A percentile compares a stretch with the other conserved stretches of the same genome.
Conservation (phyloP, 306 rosid species). For the Lathyrus oleraceus region DNA sequence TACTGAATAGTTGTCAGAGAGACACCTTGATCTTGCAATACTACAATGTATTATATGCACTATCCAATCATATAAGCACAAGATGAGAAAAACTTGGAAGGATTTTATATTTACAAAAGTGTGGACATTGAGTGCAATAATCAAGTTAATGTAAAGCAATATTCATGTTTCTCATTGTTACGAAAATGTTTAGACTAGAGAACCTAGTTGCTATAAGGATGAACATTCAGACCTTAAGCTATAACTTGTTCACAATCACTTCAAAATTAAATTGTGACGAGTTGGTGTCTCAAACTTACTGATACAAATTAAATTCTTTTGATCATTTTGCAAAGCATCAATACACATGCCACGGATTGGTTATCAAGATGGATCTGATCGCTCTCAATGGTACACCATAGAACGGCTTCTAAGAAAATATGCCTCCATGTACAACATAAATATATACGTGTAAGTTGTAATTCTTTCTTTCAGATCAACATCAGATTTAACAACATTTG, state of each 20-base stretch:
- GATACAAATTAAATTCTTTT: not conserved
- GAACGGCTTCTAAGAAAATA: conserved; percentile 92
- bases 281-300: conserved; percentile 11
- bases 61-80: not conserved
- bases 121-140: conserved; percentile 6
- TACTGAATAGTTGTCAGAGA: not conserved
- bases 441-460: conserved; percentile 64
- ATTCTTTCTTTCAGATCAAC: not conserved
- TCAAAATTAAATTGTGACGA: conserved; percentile 8
- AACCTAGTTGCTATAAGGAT: not conserved
- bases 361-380: conserved; percentile 90
- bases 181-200: not conserved
- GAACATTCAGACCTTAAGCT: not conserved
- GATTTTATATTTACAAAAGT: not conserved
- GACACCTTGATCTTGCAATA: conserved; percentile 8
- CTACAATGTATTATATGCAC: conserved; percentile 2
- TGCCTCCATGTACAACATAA: conserved; percentile 66
- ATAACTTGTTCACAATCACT: conserved; percentile 13
- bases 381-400: conserved; percentile 86
- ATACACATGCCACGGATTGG: conserved; percentile 97
- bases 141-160: not conserved
- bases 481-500: conserved; percentile 2
- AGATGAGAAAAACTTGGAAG: not conserved
- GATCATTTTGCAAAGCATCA: conserved; percentile 55
- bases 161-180: not conserved